Evolutionary conservation across 129 eudicot species (phyloP), one percentile per base, ranked within the genome.

Genomic region (Flaveria brownii): DNA sequence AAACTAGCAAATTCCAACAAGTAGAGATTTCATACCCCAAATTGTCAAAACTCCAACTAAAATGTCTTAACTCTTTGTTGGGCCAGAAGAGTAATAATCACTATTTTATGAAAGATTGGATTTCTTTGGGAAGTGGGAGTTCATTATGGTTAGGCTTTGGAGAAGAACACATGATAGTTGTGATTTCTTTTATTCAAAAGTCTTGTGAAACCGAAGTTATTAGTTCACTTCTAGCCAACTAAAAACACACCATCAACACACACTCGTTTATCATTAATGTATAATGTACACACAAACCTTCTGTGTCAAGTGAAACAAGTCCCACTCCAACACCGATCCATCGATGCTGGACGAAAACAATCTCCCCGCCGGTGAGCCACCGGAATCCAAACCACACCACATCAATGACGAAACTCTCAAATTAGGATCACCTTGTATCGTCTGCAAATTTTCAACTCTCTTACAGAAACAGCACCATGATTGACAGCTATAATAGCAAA

Each of bases 321-420:
- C 96, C 99, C 99, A 95, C 87, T 95, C 96, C 0, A 81, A 89
- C 25, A 95, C 62, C 7, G 97, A 87, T 9, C 99, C 97, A 82
- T 94, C 97, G 67, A 95, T 87, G 51, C 97, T 91, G 8, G 97
- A 89, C 1, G 97, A 91, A 68, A 94, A 86, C 84, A 94, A 72
- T 63, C 96, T 76, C 1, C 97, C 89, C 8, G 81, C 33, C 36
- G 82, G 68, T 23, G 47, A 56, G 5, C 82, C 86, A 39, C 66
- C 36, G n/a, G 83, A 68, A 33, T 89, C 84, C 41, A 88, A 81
- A 61, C 80, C 76, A 43, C 97, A 91, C 99, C 99, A 94, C 68
- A 91, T 90, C 36, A 94, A 82, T 6, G 92, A 91, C 1, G 97
- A 85, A 72, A 91, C 86, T 47, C 92, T 87, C 73, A 84, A 78